A percentile compares a stretch with the other conserved stretches of the same genome.
These are phyloP conservation scores for Wallacemonas sp. DNA, from an alignment of 208 protist genomes.

Conservation along the genomic window DNA sequence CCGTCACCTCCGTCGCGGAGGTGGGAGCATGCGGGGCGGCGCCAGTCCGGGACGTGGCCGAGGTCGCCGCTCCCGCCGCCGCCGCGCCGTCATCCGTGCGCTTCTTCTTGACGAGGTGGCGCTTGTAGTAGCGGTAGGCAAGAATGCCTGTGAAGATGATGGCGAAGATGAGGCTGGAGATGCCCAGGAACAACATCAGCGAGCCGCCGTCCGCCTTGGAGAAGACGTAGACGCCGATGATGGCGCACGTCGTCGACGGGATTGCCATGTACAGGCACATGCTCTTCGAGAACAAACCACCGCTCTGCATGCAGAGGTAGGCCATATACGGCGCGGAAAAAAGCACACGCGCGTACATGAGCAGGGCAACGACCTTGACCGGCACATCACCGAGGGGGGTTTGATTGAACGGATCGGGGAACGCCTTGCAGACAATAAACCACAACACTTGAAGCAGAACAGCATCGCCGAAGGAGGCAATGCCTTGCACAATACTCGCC, in stretches of 20 bases:
- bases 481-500: slow-evolving; percentile 39
- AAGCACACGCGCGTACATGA: slow-evolving; percentile 46
- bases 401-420: slow-evolving; percentile 29
- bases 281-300: slow-evolving; percentile 39
- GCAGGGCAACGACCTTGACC: slow-evolving; percentile 31
- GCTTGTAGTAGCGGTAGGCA: slow-evolving; percentile 17
- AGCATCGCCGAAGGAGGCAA: slow-evolving; percentile 46
- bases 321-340: slow-evolving; percentile 33
- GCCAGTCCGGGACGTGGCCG: background rate
- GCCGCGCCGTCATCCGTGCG: background rate
- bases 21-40: background rate
- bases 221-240: slow-evolving; percentile 36
- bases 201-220: slow-evolving; percentile 12
- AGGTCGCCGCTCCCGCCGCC: background rate
- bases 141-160: slow-evolving; percentile 32
- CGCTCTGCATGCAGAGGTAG: slow-evolving; percentile 28
- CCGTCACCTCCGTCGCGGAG: slow-evolving; percentile 11
- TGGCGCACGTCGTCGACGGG: slow-evolving; percentile 31
- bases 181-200: slow-evolving; percentile 40
- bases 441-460: slow-evolving; percentile 46
- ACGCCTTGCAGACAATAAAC: slow-evolving; percentile 25
- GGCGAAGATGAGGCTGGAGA: slow-evolving; percentile 42
- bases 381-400: slow-evolving; percentile 35
- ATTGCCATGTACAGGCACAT: slow-evolving; percentile 42
- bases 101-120: slow-evolving; percentile 1